Percentiles rank a stretch among this genome's conserved stretches.
These are phyloP conservation scores for Hibiscus mutabilis DNA, from an alignment of 345 rosid species.

Conservation along the genomic window DNA sequence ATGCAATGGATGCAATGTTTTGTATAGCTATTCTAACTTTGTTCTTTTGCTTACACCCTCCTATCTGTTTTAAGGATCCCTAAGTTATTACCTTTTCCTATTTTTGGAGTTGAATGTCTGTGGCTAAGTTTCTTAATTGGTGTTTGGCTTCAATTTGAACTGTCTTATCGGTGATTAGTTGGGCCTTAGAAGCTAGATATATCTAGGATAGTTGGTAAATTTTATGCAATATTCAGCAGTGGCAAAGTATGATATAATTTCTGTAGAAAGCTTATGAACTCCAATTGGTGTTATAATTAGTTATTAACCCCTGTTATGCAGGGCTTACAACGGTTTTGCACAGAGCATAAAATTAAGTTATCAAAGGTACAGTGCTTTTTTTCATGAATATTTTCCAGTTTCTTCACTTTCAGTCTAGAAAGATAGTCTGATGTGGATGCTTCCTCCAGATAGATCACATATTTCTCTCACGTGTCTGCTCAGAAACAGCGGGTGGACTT, in stretches of 20 bases:
- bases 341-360: constrained; percentile 83
- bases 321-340: constrained; percentile 92
- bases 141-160: not conserved
- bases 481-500: constrained; percentile 96
- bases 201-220: not conserved
- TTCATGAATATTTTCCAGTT: not conserved
- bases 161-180: not conserved
- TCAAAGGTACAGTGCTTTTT: constrained; percentile 48
- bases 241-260: not conserved
- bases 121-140: not conserved
- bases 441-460: constrained; percentile 78
- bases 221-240: not conserved
- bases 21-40: not conserved
- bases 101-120: not conserved
- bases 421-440: constrained; percentile 12
- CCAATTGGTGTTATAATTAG: not conserved
- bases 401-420: not conserved
- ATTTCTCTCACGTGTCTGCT: constrained; percentile 91
- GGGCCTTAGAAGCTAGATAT: not conserved
- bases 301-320: constrained; percentile 16
- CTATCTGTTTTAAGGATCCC: not conserved
- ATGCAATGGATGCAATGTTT: not conserved
- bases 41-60: not conserved
- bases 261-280: not conserved
- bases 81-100: not conserved